Evolutionary conservation across 1,284 basidiomycete species (phyloP), one percentile per base, ranked within the genome.

Genomic region (Singerocomus rubriflavus): DNA sequence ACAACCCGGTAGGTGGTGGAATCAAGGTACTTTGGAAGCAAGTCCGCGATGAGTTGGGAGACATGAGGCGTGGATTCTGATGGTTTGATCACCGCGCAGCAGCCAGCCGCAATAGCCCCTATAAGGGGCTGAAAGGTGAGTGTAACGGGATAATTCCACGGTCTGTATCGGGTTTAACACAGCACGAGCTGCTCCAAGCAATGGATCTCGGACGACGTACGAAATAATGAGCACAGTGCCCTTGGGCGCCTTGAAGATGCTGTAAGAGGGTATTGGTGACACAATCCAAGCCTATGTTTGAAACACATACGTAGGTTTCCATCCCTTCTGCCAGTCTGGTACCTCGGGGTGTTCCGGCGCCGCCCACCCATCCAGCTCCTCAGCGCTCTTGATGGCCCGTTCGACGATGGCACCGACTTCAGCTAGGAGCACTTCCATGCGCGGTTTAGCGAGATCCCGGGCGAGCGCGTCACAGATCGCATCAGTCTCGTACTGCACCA

Each of bases 1-100:
- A 88, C 76, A 48, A 87, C 69, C 0, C 56, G 62, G 51, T 73
- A 79, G 11, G 70, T 66, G 16, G 61, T 58, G 3, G 73, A 64
- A 63, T 88, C 84, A 45, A 89, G 78, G 61, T 89, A 88, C 58
- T 76, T 75, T 13, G 82, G 79, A 49, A 85, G 58, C 16, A 88
- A 73, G 29, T 77, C 71, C 0, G 78, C 73, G 11, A 88, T 61
- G 31, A 85, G 69, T 34, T 76, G 71, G 3, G 82, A 73, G 32
- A 72, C 69, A 26, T 77, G 67, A 6, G 80, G 75, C 0, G 75
- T 68, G 16, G 79, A 71, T 25, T 89, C 86, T 8, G 84, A 86
- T 0, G 79, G 80, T 70, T 85, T 85, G 59, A 85, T 46, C 17
- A 82, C 71, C 1, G 72, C 74, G 12, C 80, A 73, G 60, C 80